Evolutionary conservation across 2,329 filamentous ascomycete species (phyloP), one percentile per base, ranked within the genome.

Genomic region (Calonectria multiphialidica): DNA sequence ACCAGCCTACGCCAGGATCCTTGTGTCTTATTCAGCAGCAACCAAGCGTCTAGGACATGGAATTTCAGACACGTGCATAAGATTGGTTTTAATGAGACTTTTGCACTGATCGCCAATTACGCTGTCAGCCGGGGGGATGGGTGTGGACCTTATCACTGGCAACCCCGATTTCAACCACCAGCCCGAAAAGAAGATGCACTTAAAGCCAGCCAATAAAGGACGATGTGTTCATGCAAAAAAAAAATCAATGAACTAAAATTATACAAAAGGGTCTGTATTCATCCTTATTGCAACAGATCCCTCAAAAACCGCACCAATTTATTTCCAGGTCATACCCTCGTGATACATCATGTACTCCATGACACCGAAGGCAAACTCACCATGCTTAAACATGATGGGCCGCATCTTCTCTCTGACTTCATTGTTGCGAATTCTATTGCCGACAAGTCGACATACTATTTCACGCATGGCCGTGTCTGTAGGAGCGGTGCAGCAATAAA

Each of bases 401-500:
- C 42, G 44, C 66, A 75, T 66, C 47, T 62, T 70, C 0, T 72
- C 30, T 18, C 74, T 68, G 6, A 66, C 59, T 1, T 21, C n/a
- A 5, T 37, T 25, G 1, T 63, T 35, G 15, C n/a, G 18, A 2
- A 77, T 64, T 18, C 70, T 74, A 1, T 5, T 45, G 0, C 35
- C 74, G 1, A 77, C 75, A 25, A 77, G 75, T 0, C 72, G 66
- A 47, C 74, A 77, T 0, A 73, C 65, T 55, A 72, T 71, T 2
- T 77, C 68, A 1, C 66, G 62, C 68, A 77, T 67, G 0, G 71
- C 59, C 9, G 25, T 68, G 7, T 76, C 74, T 0, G 35, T 44
- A 0, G 67, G 35, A 1, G 66, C 42, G 2, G 68, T 74, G 18
- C 35, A 66, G 23, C 65, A 10, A 40, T 74, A 33, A 92, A 78